Conservation (phyloP, 2,329 filamentous ascomycete genomes). For the Penicillium sp. region DNA sequence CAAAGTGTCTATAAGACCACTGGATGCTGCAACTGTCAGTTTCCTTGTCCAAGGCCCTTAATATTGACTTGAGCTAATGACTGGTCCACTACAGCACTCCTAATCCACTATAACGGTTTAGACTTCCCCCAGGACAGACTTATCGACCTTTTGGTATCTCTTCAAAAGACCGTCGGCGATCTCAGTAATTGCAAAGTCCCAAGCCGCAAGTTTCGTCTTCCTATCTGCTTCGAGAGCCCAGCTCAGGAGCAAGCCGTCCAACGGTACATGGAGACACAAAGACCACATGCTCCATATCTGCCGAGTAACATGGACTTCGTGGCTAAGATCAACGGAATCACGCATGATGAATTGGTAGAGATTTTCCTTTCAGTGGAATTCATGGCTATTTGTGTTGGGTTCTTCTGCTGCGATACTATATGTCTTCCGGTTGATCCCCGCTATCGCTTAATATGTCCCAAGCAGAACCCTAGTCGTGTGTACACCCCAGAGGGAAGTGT, state of each 20-base stretch:
- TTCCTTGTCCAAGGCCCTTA: not conserved
- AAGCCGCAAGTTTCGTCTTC: conserved; percentile 45
- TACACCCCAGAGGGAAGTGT: conserved; percentile 57
- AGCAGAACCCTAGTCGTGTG: conserved; percentile 56
- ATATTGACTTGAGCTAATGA: not conserved
- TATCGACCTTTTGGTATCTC: conserved; percentile 32
- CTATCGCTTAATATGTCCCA: conserved; percentile 53
- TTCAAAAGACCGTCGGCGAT: conserved; percentile 42
- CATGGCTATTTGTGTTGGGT: conserved; percentile 54
- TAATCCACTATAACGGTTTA: conserved; percentile 47
- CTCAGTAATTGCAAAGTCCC: conserved; percentile 41
- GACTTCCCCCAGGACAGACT: conserved; percentile 38
- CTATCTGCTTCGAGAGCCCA: conserved; percentile 42
- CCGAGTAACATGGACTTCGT: conserved; percentile 61
- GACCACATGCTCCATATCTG: conserved; percentile 59
- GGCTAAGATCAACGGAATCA: conserved; percentile 54
- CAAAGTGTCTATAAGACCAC: conserved; percentile 30
- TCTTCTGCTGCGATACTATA: conserved; percentile 54
- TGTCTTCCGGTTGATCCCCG: conserved; percentile 54
- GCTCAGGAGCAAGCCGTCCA: conserved; percentile 51
- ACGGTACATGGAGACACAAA: conserved; percentile 61
- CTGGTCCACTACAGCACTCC: conserved; percentile 31
- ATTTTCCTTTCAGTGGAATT: conserved; percentile 52
- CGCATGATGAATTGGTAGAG: conserved; percentile 46
- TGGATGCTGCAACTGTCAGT: conserved; percentile 45